Percentiles rank a stretch among this genome's conserved stretches.
Conservation (phyloP, 2,329 filamentous ascomycete species). For the Exophiala calicioides region DNA sequence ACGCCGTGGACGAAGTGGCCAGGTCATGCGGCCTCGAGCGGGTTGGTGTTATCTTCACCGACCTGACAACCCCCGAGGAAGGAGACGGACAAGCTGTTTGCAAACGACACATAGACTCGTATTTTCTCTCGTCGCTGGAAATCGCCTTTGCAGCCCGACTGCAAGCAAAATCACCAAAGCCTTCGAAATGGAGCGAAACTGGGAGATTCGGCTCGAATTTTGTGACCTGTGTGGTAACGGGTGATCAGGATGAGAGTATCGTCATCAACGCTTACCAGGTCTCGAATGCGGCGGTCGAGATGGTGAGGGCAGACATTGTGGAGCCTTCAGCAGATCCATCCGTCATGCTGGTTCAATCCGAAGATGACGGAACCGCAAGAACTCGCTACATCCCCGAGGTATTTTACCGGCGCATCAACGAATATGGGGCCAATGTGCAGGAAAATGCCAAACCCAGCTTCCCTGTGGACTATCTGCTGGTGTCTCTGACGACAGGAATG, state of each 20-base stretch:
- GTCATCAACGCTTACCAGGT: conserved; percentile 90
- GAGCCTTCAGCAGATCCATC: conserved; percentile 91
- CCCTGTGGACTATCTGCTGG: conserved; percentile 92
- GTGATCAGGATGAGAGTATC: conserved; percentile 85
- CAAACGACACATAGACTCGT: conserved; percentile 93
- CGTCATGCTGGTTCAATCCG: conserved; percentile 90
- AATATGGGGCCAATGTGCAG: conserved; percentile 93
- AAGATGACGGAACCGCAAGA: conserved; percentile 75
- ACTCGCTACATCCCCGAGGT: conserved; percentile 95
- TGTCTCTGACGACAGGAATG: conserved; percentile 95
- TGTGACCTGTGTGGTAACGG: conserved; percentile 93
- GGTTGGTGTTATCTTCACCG: conserved; percentile 92
- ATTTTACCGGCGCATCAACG: conserved; percentile 92
- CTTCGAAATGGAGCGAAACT: conserved; percentile 95
- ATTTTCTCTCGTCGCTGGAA: conserved; percentile 89
- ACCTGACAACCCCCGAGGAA: conserved; percentile 77
- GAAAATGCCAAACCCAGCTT: conserved; percentile 97
- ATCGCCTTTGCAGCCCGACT: conserved; percentile 84
- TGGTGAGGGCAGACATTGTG: conserved; percentile 92
- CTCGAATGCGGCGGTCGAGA: conserved; percentile 93
- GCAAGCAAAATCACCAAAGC: conserved; percentile 83
- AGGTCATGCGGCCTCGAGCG: conserved; percentile 80
- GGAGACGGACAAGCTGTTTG: conserved; percentile 86
- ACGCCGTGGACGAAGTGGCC: conserved; percentile 77
- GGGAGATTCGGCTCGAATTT: conserved; percentile 94